phyloP scores from a whole-genome alignment of 768 basidiomycete species.

The Amanita exitialis region DNA sequence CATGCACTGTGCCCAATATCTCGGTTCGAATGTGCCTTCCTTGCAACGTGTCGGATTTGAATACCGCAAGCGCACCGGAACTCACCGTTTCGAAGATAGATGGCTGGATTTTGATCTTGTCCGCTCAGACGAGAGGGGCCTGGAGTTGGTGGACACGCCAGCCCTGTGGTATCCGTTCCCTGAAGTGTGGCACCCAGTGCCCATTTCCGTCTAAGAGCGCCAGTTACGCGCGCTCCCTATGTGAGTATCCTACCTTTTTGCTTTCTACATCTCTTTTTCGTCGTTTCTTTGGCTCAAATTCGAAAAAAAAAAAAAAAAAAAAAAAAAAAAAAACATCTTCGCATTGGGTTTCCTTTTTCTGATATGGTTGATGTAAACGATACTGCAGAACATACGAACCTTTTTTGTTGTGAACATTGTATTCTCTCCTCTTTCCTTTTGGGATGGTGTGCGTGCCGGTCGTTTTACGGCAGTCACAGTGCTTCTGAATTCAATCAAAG shows the following conservation, averaged over 20 bases:
- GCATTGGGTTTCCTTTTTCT: neutral
- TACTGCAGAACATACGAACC: slow-evolving; percentile 1
- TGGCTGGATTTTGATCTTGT: slow-evolving; percentile 31
- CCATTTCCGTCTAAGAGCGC: neutral
- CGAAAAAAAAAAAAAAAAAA: too few species aligned
- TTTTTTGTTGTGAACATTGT: neutral
- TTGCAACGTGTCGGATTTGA: slow-evolving; percentile 28
- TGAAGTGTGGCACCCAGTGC: slow-evolving; percentile 24
- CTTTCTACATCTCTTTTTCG: neutral
- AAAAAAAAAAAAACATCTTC: neutral
- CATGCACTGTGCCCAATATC: slow-evolving; percentile 22
- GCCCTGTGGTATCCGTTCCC: slow-evolving; percentile 32
- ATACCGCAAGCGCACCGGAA: slow-evolving; percentile 28
- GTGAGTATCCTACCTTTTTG: neutral
- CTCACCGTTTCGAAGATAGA: slow-evolving; percentile 29
- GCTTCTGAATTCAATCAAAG: slow-evolving; percentile 3
- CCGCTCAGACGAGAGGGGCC: slow-evolving; percentile 11
- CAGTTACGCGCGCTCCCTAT: neutral
- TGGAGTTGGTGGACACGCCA: slow-evolving; percentile 19
- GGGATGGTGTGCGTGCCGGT: neutral
- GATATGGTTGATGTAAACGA: neutral
- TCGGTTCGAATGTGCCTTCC: slow-evolving; percentile 21
- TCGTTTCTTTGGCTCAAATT: neutral
- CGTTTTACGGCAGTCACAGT: slow-evolving; percentile 1
- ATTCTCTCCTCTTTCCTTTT: neutral